phyloP scores from a whole-genome alignment of 768 basidiomycete genomes.

The Cystobasidium ongulense region DNA sequence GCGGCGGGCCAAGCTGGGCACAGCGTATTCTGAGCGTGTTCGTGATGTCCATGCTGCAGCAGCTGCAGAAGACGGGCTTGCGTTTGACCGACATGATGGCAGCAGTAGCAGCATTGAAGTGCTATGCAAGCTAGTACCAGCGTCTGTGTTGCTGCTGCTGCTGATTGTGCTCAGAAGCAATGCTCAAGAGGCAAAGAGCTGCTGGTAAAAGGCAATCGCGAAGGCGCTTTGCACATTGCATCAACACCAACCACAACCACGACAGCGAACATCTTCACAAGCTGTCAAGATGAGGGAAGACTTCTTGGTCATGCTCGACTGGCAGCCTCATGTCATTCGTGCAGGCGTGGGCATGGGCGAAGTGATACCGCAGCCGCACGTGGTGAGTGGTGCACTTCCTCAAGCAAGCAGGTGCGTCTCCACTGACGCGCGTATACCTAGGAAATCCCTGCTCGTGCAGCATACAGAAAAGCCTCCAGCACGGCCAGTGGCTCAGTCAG shows the following conservation, averaged over 20 bases:
- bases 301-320: conserved; percentile 22
- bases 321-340: conserved; percentile 26
- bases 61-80: conserved; percentile 54
- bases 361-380: conserved; percentile 13
- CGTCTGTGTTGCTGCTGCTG: neutral
- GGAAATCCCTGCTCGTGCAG: conserved; percentile 12
- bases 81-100: conserved; percentile 31
- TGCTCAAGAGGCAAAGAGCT: neutral
- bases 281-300: conserved; percentile 20
- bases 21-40: conserved; percentile 96
- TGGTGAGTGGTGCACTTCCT: neutral
- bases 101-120: neutral
- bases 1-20: conserved; percentile 51
- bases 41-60: conserved; percentile 77
- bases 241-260: neutral
- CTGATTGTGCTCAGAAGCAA: neutral
- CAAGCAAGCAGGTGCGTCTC: neutral
- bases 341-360: conserved; percentile 22
- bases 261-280: neutral
- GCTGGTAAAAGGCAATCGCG: neutral
- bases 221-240: neutral
- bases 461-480: neutral
- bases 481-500: neutral
- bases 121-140: neutral
- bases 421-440: neutral